Conservation (phyloP, 2,329 filamentous ascomycete species). For the Chaetothyriales sp. region DNA sequence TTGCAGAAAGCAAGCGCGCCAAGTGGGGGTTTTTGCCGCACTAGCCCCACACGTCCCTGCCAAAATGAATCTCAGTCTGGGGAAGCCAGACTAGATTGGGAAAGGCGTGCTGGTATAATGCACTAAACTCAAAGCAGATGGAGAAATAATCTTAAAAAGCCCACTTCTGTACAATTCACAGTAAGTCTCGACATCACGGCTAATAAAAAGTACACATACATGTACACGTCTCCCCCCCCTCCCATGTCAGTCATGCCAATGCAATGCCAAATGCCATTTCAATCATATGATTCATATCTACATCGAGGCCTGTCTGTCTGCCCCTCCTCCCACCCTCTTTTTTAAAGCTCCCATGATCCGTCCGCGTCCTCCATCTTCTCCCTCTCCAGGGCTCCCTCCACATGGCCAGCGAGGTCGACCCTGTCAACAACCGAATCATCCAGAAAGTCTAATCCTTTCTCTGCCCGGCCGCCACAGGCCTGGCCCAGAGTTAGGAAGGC, state of each 20-base stretch:
- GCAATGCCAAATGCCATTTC: no score
- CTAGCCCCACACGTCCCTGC: neutral
- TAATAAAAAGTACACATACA: no score
- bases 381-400: neutral
- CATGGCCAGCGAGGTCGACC: neutral
- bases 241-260: no score
- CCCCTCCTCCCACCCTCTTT: no score
- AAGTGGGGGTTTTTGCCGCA: neutral
- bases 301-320: no score
- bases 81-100: neutral
- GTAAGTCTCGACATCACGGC: no score
- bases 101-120: neutral
- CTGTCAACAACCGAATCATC: conserved; percentile 19
- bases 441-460: conserved; percentile 39
- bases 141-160: no score
- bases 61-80: neutral
- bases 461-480: conserved; percentile 57
- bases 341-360: neutral
- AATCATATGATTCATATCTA: no score
- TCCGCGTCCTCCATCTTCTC: neutral
- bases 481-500: conserved; percentile 67
- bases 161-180: no score
- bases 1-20: neutral
- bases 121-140: no score
- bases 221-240: no score